Percentiles rank a stretch among this genome's conserved stretches.
Conservation (phyloP, 2,329 filamentous ascomycete species). For the Akanthomyces muscarius region DNA sequence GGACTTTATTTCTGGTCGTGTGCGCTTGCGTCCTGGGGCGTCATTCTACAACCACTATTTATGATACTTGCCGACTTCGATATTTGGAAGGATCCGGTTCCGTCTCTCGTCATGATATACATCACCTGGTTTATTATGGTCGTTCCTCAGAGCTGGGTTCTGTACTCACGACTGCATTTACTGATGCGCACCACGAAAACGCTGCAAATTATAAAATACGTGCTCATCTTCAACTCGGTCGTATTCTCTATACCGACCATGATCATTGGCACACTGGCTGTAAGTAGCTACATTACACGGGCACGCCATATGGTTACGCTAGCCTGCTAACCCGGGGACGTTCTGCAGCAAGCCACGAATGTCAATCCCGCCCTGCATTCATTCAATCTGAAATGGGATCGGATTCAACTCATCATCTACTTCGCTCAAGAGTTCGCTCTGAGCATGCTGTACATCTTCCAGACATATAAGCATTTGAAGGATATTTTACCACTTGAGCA, state of each 20-base stretch:
- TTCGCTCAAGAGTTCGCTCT: constrained; percentile 49
- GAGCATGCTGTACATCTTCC: constrained; percentile 44
- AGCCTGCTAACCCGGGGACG: not conserved
- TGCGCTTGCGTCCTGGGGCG: constrained; percentile 27
- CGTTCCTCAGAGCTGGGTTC: constrained; percentile 53
- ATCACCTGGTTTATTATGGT: constrained; percentile 42
- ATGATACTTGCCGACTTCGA: constrained; percentile 38
- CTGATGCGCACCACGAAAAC: constrained; percentile 47
- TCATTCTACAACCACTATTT: constrained; percentile 35
- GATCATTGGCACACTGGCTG: constrained; percentile 49
- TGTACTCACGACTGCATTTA: constrained; percentile 58
- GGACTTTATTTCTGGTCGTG: constrained; percentile 34
- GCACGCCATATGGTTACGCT: no score
- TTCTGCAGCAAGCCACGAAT: constrained; percentile 27
- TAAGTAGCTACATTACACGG: constrained; percentile 24
- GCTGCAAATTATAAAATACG: constrained; percentile 44
- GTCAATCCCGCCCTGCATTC: constrained; percentile 22
- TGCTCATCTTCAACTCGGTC: constrained; percentile 53
- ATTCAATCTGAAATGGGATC: constrained; percentile 42
- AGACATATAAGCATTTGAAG: constrained; percentile 19
- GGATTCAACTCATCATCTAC: constrained; percentile 50
- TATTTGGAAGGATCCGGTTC: constrained; percentile 16
- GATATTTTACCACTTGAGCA: constrained; percentile 10
- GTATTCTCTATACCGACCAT: constrained; percentile 50
- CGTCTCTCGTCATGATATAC: constrained; percentile 20